phyloP scores from a whole-genome alignment of 2,329 filamentous ascomycete genomes.

The Paecilomyces variotii region DNA sequence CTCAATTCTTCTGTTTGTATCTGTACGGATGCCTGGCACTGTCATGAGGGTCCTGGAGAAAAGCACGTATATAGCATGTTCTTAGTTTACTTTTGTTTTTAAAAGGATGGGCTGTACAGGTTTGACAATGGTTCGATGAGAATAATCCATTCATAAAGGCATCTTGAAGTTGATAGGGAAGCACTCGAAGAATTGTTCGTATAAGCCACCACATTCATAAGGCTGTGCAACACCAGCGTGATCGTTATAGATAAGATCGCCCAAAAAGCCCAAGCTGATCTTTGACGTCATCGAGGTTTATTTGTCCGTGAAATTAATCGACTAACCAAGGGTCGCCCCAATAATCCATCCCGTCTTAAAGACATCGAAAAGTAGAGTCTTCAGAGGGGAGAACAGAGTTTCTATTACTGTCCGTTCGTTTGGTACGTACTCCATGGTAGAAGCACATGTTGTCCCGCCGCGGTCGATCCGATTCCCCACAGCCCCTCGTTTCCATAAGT shows the following conservation, averaged over 20 bases:
- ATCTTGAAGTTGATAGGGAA: neutral
- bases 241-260: neutral
- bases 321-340: neutral
- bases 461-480: too few species aligned
- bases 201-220: too few species aligned
- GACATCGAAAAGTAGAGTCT: neutral
- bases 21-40: neutral
- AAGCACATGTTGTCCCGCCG: too few species aligned
- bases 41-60: neutral
- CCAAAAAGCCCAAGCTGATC: neutral
- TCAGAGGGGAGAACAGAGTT: too few species aligned
- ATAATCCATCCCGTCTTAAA: neutral
- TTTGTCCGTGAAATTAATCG: neutral
- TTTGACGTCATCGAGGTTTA: neutral
- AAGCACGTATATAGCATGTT: neutral
- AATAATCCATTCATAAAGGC: neutral
- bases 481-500: too few species aligned
- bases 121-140: neutral
- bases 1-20: neutral
- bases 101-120: neutral
- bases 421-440: too few species aligned
- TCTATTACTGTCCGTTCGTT: too few species aligned
- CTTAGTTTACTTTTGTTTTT: neutral
- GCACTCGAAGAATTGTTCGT: too few species aligned
- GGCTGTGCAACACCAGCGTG: neutral